phyloP scores from a whole-genome alignment of 2,329 filamentous ascomycete species.

The Pyrenophora teres region DNA sequence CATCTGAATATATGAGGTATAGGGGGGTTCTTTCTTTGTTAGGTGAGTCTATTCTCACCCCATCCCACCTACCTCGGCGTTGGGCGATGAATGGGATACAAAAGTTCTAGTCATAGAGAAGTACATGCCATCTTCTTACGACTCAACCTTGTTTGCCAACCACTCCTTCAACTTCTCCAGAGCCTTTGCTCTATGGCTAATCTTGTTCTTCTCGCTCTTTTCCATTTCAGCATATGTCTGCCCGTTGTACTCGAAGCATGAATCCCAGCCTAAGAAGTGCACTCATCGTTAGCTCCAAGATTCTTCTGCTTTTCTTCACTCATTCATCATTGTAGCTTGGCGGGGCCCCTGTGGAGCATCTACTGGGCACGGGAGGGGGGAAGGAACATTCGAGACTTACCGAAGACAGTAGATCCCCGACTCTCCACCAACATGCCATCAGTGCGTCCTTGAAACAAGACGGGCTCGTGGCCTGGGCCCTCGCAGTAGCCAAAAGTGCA shows the following conservation, averaged over 20 bases:
- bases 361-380: too few relatives aligned
- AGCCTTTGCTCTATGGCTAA: constrained; percentile 90
- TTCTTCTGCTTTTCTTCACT: neutral
- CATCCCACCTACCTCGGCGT: too few relatives aligned
- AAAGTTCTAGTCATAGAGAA: neutral
- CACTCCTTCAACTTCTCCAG: constrained; percentile 83
- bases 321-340: too few relatives aligned
- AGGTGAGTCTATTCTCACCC: too few relatives aligned
- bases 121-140: constrained; percentile 7
- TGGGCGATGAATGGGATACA: too few relatives aligned
- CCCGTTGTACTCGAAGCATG: constrained; percentile 92
- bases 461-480: constrained; percentile 80
- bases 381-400: constrained; percentile 56
- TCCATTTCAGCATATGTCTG: constrained; percentile 95
- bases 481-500: constrained; percentile 94
- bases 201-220: constrained; percentile 81
- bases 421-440: constrained; percentile 83
- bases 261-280: constrained; percentile 77
- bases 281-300: constrained; percentile 2
- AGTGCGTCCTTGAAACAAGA: constrained; percentile 91
- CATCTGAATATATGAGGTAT: neutral
- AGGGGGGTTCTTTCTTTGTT: too few relatives aligned
- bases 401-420: constrained; percentile 80
- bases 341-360: too few relatives aligned
- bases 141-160: constrained; percentile 59